Evolutionary conservation across 257 asterid genomes (phyloP).

Genomic region (Ophiorrhiza pumila): DNA sequence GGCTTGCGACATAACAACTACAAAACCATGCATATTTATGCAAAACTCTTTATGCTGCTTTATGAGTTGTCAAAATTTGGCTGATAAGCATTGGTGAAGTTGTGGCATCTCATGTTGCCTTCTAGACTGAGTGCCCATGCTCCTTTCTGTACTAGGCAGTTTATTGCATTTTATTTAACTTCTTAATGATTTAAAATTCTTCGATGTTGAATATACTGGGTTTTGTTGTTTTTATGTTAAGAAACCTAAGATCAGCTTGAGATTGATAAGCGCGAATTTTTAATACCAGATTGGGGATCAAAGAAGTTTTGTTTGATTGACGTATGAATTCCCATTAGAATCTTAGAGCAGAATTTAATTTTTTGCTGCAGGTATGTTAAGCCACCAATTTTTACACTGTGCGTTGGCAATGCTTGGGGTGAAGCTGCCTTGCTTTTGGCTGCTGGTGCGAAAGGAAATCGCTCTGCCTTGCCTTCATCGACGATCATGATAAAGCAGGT

Average conservation of each 20-base stretch:
- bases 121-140: background rate
- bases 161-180: background rate
- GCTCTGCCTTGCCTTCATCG: constrained; percentile 93
- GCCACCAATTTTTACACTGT: constrained; percentile 85
- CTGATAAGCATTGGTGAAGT: background rate
- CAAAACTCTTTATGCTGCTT: background rate
- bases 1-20: background rate
- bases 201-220: background rate
- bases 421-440: constrained; percentile 97
- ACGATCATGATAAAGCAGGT: constrained; percentile 97
- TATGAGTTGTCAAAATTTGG: background rate
- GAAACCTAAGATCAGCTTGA: background rate
- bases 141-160: background rate
- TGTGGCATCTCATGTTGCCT: background rate
- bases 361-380: constrained; percentile 59
- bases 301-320: background rate
- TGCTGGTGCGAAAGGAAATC: constrained; percentile 94
- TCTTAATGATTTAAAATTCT: background rate
- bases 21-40: background rate
- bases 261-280: background rate
- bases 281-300: background rate
- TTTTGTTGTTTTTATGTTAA: background rate
- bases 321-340: background rate
- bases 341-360: background rate
- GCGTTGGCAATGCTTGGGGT: constrained; percentile 99